Percentiles rank a stretch among this genome's conserved stretches.
These are phyloP conservation scores for Solanum chmielewskii DNA, from an alignment of 257 asterid species.

Conservation along the genomic window DNA sequence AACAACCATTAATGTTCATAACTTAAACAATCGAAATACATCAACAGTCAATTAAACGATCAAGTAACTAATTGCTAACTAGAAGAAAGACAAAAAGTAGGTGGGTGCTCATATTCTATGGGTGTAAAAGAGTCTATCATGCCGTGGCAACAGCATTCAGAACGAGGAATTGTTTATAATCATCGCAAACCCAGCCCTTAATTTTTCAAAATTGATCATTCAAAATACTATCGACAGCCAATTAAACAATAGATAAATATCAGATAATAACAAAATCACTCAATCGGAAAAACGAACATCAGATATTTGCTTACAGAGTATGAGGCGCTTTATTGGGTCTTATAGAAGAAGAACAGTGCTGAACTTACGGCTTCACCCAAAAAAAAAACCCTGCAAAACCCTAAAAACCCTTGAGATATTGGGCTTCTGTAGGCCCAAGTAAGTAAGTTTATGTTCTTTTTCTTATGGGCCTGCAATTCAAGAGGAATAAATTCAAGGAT, in stretches of 20 bases:
- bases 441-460: not conserved
- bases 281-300: not conserved
- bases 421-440: not conserved
- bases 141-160: conserved; percentile 57
- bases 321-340: not conserved
- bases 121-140: conserved; percentile 63
- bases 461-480: not conserved
- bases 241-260: not conserved
- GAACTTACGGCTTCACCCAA: not conserved
- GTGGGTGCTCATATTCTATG: conserved; percentile 75
- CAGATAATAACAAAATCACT: not conserved
- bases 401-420: not conserved
- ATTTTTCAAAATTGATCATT: not conserved
- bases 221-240: not conserved
- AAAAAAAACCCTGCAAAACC: not conserved
- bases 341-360: not conserved
- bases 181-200: conserved; percentile 26
- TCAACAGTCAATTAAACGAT: not conserved
- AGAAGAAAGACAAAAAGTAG: not conserved
- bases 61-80: not conserved
- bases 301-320: not conserved
- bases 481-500: no score
- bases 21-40: not conserved
- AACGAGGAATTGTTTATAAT: conserved; percentile 66
- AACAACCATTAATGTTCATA: not conserved